A percentile compares a stretch with the other conserved stretches of the same genome.
Evolutionary conservation across 805 yeast species (phyloP).

Genomic region (Starmera quercuum): DNA sequence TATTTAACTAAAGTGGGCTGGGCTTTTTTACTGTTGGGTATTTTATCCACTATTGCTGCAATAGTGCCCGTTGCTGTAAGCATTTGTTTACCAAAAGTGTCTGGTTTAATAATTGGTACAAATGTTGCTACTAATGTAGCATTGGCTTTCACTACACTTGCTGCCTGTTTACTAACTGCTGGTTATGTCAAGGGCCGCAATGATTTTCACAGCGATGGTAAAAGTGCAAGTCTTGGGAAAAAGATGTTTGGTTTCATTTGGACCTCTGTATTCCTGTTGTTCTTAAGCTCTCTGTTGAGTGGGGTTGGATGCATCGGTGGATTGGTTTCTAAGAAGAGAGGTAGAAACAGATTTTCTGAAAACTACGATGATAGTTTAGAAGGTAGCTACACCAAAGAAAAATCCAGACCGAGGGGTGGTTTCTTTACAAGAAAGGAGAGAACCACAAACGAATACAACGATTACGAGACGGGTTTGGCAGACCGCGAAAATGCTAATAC

Average conservation of each 20-base stretch:
- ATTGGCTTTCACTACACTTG: constrained; percentile 34
- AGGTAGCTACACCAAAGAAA: constrained; percentile 18
- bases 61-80: constrained; percentile 27
- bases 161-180: constrained; percentile 45
- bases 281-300: constrained; percentile 11
- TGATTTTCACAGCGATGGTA: constrained; percentile 37
- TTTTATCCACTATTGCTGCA: constrained; percentile 44
- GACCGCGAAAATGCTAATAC: not conserved
- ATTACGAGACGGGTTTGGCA: constrained; percentile 6
- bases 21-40: constrained; percentile 53
- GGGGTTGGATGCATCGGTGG: constrained; percentile 15
- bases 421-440: constrained; percentile 10
- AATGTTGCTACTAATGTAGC: constrained; percentile 23
- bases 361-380: constrained; percentile 17
- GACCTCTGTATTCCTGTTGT: constrained; percentile 34
- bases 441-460: constrained; percentile 3
- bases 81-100: constrained; percentile 15
- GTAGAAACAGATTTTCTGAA: constrained; percentile 11
- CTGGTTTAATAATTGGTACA: constrained; percentile 12
- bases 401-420: constrained; percentile 7
- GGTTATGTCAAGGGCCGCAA: constrained; percentile 46
- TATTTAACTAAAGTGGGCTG: constrained; percentile 63
- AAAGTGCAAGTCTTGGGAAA: constrained; percentile 35
- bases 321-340: constrained; percentile 3
- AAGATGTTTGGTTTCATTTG: constrained; percentile 56